These are phyloP conservation scores for Fusarium sp. DNA, from an alignment of 2,329 filamentous ascomycete species.

Conservation along the genomic window DNA sequence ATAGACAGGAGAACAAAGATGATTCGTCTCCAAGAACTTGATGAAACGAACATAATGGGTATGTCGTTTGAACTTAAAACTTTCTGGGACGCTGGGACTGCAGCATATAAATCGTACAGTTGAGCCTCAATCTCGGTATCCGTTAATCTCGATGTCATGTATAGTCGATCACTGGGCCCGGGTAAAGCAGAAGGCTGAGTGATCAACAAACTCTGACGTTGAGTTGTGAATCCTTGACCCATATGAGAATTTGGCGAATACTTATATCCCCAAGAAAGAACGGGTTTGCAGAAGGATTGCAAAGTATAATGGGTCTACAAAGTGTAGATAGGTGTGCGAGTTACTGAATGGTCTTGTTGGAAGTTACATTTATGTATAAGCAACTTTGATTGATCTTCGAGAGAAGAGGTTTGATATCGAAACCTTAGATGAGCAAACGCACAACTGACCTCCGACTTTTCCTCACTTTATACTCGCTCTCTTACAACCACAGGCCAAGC, in stretches of 20 bases:
- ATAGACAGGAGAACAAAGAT: constrained; percentile 16
- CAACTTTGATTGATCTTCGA: neutral
- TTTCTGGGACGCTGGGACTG: neutral
- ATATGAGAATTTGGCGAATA: constrained; percentile 15
- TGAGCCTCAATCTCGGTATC: constrained; percentile 40
- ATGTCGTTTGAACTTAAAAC: constrained; percentile 7
- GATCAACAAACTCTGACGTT: constrained; percentile 42
- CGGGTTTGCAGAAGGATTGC: neutral
- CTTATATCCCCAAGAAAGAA: neutral
- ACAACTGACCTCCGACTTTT: neutral
- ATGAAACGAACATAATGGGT: constrained; percentile 21
- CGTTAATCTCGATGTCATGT: constrained; percentile 40
- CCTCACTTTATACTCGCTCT: constrained; percentile 29
- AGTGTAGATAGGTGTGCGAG: neutral
- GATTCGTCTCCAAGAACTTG: constrained; percentile 16
- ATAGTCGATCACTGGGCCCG: constrained; percentile 36
- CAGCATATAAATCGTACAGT: constrained; percentile 24
- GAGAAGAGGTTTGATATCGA: neutral
- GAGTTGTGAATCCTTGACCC: constrained; percentile 24
- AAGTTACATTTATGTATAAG: neutral
- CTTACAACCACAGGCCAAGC: constrained; percentile 4
- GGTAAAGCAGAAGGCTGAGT: constrained; percentile 6
- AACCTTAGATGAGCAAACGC: constrained; percentile 11
- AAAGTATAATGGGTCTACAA: neutral
- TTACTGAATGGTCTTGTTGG: neutral